phyloP scores from a whole-genome alignment of 768 basidiomycete genomes.

The Mycena latifolia region DNA sequence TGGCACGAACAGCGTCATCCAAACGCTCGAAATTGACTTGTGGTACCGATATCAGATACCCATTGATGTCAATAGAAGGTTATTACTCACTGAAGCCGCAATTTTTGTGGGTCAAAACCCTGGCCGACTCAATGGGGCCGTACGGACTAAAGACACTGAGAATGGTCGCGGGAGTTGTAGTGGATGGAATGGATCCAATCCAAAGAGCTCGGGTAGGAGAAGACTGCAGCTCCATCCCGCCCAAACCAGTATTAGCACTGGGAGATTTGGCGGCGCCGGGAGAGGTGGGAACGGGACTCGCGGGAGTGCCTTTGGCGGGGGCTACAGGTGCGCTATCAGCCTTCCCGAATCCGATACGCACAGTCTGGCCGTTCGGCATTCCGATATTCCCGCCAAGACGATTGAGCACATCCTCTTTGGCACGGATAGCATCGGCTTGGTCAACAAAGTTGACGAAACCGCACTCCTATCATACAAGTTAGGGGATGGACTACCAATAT shows the following conservation, averaged over 20 bases:
- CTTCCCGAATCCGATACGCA: slow-evolving; percentile 98
- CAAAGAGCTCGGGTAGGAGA: slow-evolving; percentile 96
- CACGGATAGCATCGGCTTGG: slow-evolving; percentile 94
- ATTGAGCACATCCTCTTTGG: slow-evolving; percentile 97
- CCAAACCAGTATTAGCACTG: slow-evolving; percentile 65
- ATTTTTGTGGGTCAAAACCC: slow-evolving; percentile 97
- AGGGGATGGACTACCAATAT: neutral
- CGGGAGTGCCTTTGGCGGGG: slow-evolving; percentile 81
- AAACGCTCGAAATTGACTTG: slow-evolving; percentile 96
- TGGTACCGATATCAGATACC: slow-evolving; percentile 15
- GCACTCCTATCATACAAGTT: slow-evolving; percentile 76
- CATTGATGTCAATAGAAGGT: neutral
- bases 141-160: slow-evolving; percentile 97
- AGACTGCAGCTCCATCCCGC: slow-evolving; percentile 86
- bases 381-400: slow-evolving; percentile 94
- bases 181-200: slow-evolving; percentile 97
- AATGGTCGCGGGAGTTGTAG: slow-evolving; percentile 94
- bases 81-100: slow-evolving; percentile 85
- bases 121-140: slow-evolving; percentile 96
- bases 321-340: slow-evolving; percentile 96
- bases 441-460: slow-evolving; percentile 99
- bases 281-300: slow-evolving; percentile 74
- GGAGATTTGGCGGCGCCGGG: slow-evolving; percentile 66
- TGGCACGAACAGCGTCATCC: slow-evolving; percentile 95
- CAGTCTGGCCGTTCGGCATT: slow-evolving; percentile 95